These are phyloP conservation scores for Neurospora sp. DNA, from an alignment of 495 filamentous ascomycete genomes.

Conservation along the genomic window DNA sequence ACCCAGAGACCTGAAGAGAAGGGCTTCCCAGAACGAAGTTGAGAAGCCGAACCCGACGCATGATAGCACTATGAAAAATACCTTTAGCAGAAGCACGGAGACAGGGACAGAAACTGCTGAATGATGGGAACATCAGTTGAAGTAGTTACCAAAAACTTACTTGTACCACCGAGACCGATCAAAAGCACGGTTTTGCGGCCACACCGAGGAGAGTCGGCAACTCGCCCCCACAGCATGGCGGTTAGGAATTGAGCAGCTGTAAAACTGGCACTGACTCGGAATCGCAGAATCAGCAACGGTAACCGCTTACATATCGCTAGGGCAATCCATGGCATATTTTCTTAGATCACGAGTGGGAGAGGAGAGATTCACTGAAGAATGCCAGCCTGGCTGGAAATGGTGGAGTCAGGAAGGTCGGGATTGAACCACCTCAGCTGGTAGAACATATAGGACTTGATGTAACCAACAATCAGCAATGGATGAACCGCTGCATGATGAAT, in stretches of 20 bases:
- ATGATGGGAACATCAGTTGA: not conserved
- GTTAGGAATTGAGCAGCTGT: slow-evolving; percentile 77
- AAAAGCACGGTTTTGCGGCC: slow-evolving; percentile 71
- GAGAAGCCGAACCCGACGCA: slow-evolving; percentile 76
- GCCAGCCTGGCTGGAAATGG: slow-evolving; percentile 68
- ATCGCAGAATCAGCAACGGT: not conserved
- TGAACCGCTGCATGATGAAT: not conserved
- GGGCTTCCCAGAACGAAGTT: slow-evolving; percentile 57
- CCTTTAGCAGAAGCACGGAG: not conserved
- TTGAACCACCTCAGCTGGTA: slow-evolving; percentile 68
- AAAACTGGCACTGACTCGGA: slow-evolving; percentile 47
- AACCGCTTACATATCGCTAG: not conserved
- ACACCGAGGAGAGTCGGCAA: slow-evolving; percentile 58
- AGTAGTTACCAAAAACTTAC: slow-evolving; percentile 14
- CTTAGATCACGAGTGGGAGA: not conserved
- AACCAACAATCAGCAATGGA: not conserved
- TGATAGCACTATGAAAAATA: slow-evolving; percentile 39
- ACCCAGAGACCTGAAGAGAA: slow-evolving; percentile 63
- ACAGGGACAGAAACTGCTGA: not conserved
- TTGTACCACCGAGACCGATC: slow-evolving; percentile 62
- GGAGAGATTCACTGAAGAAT: slow-evolving; percentile 45
- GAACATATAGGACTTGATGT: slow-evolving; percentile 56
- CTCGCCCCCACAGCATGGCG: slow-evolving; percentile 73
- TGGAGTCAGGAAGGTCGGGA: slow-evolving; percentile 50
- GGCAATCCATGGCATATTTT: not conserved